A percentile compares a stretch with the other conserved stretches of the same genome.
phyloP scores from a whole-genome alignment of 169 alveolate species.

The Babesia caballi region DNA sequence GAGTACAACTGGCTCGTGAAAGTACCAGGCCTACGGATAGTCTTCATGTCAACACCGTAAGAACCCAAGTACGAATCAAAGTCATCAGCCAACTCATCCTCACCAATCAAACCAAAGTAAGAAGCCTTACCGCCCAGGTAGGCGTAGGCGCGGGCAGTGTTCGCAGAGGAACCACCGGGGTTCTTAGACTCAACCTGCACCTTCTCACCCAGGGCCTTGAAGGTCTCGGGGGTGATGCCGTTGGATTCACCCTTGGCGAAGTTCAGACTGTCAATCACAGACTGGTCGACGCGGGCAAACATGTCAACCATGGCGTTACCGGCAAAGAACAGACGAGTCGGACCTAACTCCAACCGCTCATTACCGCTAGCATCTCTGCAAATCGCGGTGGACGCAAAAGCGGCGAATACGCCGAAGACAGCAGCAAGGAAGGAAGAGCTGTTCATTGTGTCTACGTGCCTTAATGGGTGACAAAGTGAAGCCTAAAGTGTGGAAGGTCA shows the following conservation, averaged over 20 bases:
- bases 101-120: constrained; percentile 5
- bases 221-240: neutral
- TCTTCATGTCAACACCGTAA: constrained; percentile 1
- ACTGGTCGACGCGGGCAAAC: constrained; percentile 4
- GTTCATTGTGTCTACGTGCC: neutral
- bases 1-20: constrained; percentile 6
- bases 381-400: neutral
- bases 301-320: constrained; percentile 20
- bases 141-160: constrained; percentile 16
- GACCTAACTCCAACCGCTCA: neutral
- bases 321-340: constrained; percentile 1
- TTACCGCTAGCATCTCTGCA: neutral
- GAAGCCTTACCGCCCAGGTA: constrained; percentile 17
- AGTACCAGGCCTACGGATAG: neutral
- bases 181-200: neutral
- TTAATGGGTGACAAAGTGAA: too few species aligned
- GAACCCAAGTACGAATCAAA: neutral
- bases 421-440: neutral
- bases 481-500: too few species aligned
- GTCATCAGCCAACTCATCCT: neutral
- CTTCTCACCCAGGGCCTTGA: neutral
- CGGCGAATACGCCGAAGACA: neutral
- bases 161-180: constrained; percentile 2
- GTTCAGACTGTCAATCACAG: neutral
- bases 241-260: constrained; percentile 12